phyloP scores from a whole-genome alignment of 768 basidiomycete species.

The Boletus reticuloceps region DNA sequence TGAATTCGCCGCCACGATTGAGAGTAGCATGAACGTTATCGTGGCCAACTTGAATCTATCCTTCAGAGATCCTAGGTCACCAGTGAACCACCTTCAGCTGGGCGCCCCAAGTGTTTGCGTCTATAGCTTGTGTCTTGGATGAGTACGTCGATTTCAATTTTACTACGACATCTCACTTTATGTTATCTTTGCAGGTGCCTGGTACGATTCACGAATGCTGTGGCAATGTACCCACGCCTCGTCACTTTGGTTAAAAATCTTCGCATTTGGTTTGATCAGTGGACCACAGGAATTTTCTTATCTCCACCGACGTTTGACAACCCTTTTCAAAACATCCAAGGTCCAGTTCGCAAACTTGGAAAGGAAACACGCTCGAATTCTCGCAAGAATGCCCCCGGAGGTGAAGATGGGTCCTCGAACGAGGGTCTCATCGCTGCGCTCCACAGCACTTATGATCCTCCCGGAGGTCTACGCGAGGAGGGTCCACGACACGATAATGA shows the following conservation, averaged over 20 bases:
- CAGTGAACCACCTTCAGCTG: conserved; percentile 17
- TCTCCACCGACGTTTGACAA: conserved; percentile 46
- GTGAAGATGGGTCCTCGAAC: conserved; percentile 1
- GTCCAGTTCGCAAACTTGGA: conserved; percentile 34
- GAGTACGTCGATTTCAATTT: conserved; percentile 39
- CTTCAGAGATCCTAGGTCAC: conserved; percentile 26
- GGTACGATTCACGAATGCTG: conserved; percentile 56
- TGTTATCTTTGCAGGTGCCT: conserved; percentile 40
- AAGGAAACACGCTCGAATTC: too few species aligned
- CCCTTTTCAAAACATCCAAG: conserved; percentile 31
- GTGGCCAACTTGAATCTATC: conserved; percentile 33
- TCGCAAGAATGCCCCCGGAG: neutral
- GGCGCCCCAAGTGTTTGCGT: conserved; percentile 43
- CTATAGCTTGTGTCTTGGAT: conserved; percentile 46
- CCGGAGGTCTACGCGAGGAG: conserved; percentile 45
- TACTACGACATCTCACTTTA: conserved; percentile 17
- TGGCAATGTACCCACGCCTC: conserved; percentile 45
- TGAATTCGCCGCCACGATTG: conserved; percentile 38
- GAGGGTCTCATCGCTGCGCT: conserved; percentile 41
- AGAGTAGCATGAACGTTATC: conserved; percentile 37
- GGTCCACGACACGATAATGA: conserved; percentile 75
- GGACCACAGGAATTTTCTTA: conserved; percentile 41
- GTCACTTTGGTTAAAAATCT: conserved; percentile 41
- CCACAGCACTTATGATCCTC: conserved; percentile 48
- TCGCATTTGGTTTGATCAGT: conserved; percentile 43